Conservation (phyloP, 331 rosid genomes). For the Quercus tomentella region DNA sequence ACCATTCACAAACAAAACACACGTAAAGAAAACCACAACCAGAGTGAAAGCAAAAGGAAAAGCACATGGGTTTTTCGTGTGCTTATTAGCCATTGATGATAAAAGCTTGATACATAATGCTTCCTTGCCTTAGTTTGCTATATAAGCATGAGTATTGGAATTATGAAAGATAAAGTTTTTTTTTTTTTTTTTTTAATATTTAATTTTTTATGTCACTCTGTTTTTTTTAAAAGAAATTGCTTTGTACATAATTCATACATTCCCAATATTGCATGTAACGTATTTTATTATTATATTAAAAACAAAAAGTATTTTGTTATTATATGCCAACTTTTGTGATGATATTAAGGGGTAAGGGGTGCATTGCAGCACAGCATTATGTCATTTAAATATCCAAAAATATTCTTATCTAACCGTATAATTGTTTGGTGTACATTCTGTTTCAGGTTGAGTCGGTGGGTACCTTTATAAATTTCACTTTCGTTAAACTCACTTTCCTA, state of each 20-base stretch:
- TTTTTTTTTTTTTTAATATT: too few relatives aligned
- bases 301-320: not conserved
- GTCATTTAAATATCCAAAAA: not conserved
- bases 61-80: not conserved
- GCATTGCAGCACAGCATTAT: too few relatives aligned
- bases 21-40: not conserved
- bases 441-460: not conserved
- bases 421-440: not conserved
- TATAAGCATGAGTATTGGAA: not conserved
- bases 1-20: conserved; percentile 1
- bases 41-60: conserved; percentile 12
- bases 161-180: not conserved
- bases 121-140: not conserved
- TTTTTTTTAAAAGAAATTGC: not conserved
- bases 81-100: conserved; percentile 27
- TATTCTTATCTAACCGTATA: not conserved
- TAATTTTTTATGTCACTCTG: not conserved
- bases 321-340: not conserved
- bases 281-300: not conserved
- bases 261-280: not conserved
- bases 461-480: not conserved
- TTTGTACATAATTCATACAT: not conserved
- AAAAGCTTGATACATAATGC: not conserved
- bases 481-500: not conserved
- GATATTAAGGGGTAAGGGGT: not conserved